phyloP scores from a whole-genome alignment of 108 stramenopile genomes.

The Cafeteria roenbergensis region DNA sequence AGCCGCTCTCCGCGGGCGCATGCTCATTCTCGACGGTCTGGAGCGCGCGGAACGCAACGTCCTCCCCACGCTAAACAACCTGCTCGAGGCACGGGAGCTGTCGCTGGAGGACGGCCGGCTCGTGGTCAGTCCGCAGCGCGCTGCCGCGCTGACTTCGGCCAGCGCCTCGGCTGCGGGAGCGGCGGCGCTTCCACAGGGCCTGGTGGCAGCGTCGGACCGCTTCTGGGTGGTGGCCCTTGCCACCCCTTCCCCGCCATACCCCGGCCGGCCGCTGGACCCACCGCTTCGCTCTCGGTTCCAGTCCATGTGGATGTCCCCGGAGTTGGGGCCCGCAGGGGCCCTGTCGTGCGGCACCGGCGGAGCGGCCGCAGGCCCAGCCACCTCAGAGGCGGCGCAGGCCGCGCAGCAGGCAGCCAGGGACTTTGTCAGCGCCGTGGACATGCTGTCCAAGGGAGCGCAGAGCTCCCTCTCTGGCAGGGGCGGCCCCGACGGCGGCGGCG shows the following conservation, averaged over 20 bases:
- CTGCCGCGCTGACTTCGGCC: not conserved
- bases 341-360: slow-evolving; percentile 11
- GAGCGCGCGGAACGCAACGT: slow-evolving; percentile 36
- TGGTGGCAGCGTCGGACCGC: slow-evolving; percentile 1
- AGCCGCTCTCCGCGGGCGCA: slow-evolving; percentile 63
- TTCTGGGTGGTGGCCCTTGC: slow-evolving; percentile 66
- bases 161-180: not conserved
- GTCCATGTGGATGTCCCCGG: slow-evolving; percentile 7
- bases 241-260: slow-evolving; percentile 35
- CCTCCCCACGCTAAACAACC: slow-evolving; percentile 30
- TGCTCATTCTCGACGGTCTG: slow-evolving; percentile 40
- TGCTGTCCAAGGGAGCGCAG: no score
- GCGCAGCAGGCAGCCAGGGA: no score
- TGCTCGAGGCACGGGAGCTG: slow-evolving; percentile 31
- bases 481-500: no score
- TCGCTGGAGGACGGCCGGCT: slow-evolving; percentile 24
- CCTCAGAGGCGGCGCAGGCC: slow-evolving; percentile 9
- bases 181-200: not conserved
- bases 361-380: slow-evolving; percentile 1
- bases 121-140: not conserved
- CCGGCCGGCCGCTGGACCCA: slow-evolving; percentile 32
- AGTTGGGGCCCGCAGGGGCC: slow-evolving; percentile 3
- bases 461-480: no score
- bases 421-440: no score
- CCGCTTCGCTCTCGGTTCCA: slow-evolving; percentile 24